Evolutionary conservation across 371 early-diverging fungal species (phyloP).

Genomic region (Phascolomyces articulosus): DNA sequence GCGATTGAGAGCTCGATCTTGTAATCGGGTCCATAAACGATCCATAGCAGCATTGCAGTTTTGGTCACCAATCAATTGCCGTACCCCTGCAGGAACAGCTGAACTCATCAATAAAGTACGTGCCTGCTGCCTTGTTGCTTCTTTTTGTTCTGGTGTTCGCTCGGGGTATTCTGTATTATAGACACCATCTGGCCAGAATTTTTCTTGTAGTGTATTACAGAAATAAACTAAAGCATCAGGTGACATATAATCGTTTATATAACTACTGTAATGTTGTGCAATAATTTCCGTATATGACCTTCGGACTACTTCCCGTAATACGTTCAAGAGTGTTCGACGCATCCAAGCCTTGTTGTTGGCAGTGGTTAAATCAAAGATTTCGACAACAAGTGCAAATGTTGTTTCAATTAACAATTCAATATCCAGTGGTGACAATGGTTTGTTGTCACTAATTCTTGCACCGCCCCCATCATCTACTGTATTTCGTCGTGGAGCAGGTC

Average conservation of each 20-base stretch:
- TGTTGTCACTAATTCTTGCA: slow-evolving; percentile 5
- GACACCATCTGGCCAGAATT: slow-evolving; percentile 44
- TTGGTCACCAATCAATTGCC: slow-evolving; percentile 53
- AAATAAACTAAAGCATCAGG: slow-evolving; percentile 36
- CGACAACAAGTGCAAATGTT: slow-evolving; percentile 46
- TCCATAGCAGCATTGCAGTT: slow-evolving; percentile 51
- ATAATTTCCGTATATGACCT: slow-evolving; percentile 50
- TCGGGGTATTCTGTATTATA: slow-evolving; percentile 9
- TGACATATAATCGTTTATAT: slow-evolving; percentile 36
- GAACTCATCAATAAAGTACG: slow-evolving; percentile 31
- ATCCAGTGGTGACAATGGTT: slow-evolving; percentile 40
- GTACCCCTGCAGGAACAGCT: slow-evolving; percentile 40
- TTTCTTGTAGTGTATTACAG: slow-evolving; percentile 29
- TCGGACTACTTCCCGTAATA: slow-evolving; percentile 47
- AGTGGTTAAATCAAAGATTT: slow-evolving; percentile 48
- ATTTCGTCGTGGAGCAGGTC: background rate
- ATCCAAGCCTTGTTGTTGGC: slow-evolving; percentile 54
- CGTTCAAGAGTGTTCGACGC: slow-evolving; percentile 43
- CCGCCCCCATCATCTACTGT: background rate
- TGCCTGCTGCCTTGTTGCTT: slow-evolving; percentile 30
- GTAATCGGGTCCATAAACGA: slow-evolving; percentile 46
- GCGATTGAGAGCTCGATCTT: slow-evolving; percentile 42
- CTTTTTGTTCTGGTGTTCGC: slow-evolving; percentile 37
- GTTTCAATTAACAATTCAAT: slow-evolving; percentile 53
- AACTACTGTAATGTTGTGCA: slow-evolving; percentile 40